Percentiles rank a stretch among this genome's conserved stretches.
These are phyloP conservation scores for Dendrothele bispora DNA, from an alignment of 768 basidiomycete species.

Conservation along the genomic window DNA sequence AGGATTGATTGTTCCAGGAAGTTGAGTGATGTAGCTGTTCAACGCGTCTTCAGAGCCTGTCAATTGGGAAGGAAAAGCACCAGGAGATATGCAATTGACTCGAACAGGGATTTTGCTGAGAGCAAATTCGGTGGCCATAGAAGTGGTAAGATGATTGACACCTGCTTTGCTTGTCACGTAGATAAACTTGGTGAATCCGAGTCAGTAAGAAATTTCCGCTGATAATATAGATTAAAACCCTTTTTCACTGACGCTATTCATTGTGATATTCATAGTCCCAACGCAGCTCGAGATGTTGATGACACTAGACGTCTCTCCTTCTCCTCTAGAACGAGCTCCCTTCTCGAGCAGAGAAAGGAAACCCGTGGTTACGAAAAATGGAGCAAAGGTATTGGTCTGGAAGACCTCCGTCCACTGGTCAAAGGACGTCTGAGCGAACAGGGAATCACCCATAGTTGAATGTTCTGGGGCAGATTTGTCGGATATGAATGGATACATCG, in stretches of 20 bases:
- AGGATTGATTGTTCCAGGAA: too few relatives aligned
- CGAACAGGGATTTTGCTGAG: constrained; percentile 19
- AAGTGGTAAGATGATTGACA: constrained; percentile 18
- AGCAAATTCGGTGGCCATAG: constrained; percentile 24
- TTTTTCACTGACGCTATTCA: background rate
- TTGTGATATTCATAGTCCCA: background rate
- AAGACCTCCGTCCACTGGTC: constrained; percentile 1
- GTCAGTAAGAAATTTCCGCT: background rate
- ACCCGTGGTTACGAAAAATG: constrained; percentile 9
- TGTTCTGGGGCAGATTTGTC: background rate
- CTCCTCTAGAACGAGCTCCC: constrained; percentile 19
- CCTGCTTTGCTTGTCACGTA: constrained; percentile 23
- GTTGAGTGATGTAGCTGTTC: background rate
- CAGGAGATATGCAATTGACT: constrained; percentile 22
- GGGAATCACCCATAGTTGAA: background rate
- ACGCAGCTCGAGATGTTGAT: background rate
- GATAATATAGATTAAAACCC: background rate
- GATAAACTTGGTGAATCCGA: background rate
- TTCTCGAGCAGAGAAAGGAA: constrained; percentile 33
- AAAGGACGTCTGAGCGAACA: background rate
- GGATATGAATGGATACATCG: background rate
- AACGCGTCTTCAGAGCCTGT: background rate
- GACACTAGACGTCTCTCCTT: background rate
- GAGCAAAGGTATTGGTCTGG: constrained; percentile 1
- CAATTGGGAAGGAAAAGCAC: constrained; percentile 17